phyloP scores from a whole-genome alignment of 2,329 filamentous ascomycete species.

The Blastomyces silverae region DNA sequence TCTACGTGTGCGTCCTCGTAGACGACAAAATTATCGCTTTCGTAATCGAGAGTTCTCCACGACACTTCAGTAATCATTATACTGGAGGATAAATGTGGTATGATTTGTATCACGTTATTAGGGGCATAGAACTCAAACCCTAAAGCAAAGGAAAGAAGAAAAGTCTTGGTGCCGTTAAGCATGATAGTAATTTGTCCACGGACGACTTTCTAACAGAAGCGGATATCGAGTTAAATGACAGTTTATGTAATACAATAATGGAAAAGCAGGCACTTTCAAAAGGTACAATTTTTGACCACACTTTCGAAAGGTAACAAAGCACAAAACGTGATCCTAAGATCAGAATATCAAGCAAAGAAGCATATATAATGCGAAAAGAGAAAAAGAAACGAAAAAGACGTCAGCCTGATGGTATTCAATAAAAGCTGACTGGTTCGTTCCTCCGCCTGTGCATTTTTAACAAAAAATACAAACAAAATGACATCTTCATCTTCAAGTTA shows the following conservation, averaged over 20 bases:
- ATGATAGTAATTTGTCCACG: background rate
- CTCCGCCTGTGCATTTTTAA: background rate
- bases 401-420: background rate
- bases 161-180: background rate
- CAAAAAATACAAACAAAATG: background rate
- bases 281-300: constrained; percentile 10
- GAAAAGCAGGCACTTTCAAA: background rate
- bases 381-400: background rate
- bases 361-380: background rate
- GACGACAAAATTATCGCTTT: background rate
- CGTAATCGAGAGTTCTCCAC: background rate
- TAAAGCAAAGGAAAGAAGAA: background rate
- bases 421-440: background rate
- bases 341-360: background rate
- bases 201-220: background rate
- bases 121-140: background rate
- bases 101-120: background rate
- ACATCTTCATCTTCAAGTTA: background rate
- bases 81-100: background rate
- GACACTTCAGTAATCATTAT: background rate
- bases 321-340: background rate
- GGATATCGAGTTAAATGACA: constrained; percentile 1
- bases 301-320: background rate
- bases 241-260: constrained; percentile 9
- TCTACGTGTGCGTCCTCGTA: background rate